These are phyloP conservation scores for Diospyros lotus DNA, from an alignment of 148 eudicot genomes.

Conservation along the genomic window DNA sequence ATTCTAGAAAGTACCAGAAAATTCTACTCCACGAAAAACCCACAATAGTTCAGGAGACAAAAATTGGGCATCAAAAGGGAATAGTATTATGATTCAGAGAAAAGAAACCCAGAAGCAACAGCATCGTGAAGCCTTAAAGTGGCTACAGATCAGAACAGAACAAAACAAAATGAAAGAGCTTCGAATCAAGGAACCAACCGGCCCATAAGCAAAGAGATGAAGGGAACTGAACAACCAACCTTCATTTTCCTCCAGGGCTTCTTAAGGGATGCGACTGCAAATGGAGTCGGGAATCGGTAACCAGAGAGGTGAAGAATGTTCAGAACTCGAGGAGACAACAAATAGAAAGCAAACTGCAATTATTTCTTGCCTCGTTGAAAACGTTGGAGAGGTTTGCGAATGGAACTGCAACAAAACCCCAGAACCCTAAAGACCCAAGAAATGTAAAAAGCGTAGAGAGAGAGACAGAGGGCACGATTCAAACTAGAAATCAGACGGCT, in stretches of 20 bases:
- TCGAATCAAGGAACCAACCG: too few relatives aligned
- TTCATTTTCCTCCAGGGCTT: conserved; percentile 2
- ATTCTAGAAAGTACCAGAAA: too few relatives aligned
- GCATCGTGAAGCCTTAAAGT: too few relatives aligned
- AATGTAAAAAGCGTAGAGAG: not conserved
- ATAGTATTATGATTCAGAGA: too few relatives aligned
- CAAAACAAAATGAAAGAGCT: too few relatives aligned
- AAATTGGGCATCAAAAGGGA: too few relatives aligned
- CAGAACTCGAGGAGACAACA: not conserved
- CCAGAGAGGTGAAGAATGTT: not conserved
- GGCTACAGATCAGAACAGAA: too few relatives aligned
- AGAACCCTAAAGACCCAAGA: not conserved
- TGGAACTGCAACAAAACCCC: not conserved
- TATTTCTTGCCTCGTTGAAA: not conserved
- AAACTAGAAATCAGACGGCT: not conserved
- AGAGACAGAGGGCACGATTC: conserved; percentile 4
- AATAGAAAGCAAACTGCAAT: not conserved
- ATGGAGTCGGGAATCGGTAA: not conserved
- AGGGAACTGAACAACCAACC: conserved; percentile 4
- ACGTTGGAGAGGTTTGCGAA: not conserved
- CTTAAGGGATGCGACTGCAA: not conserved
- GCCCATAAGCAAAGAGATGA: conserved; percentile 3
- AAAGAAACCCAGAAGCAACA: too few relatives aligned
- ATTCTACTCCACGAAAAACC: too few relatives aligned
- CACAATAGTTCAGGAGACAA: too few relatives aligned